Evolutionary conservation across 257 asterid species (phyloP).

Genomic region (Vinca minor): DNA sequence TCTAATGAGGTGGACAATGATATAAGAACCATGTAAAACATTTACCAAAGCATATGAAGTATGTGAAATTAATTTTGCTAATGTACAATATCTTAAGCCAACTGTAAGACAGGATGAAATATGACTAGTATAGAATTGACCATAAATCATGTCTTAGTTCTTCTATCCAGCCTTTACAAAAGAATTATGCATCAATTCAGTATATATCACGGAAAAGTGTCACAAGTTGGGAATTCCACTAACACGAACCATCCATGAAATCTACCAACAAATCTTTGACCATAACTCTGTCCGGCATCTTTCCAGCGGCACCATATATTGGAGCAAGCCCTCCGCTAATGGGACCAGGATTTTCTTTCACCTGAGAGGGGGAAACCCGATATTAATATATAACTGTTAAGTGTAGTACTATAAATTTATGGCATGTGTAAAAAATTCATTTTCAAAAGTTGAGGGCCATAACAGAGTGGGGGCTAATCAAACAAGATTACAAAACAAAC

Average conservation of each 20-base stretch:
- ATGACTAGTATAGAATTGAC: neutral
- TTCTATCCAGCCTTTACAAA: constrained; percentile 11
- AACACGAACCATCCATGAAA: constrained; percentile 80
- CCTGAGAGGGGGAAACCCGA: constrained; percentile 40
- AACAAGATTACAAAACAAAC: neutral
- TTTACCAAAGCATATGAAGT: no score
- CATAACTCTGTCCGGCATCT: constrained; percentile 91
- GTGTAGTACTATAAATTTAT: neutral
- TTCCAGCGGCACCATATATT: constrained; percentile 96
- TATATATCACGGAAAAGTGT: neutral
- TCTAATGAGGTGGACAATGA: neutral
- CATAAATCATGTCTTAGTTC: constrained; percentile 3
- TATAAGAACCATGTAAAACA: neutral
- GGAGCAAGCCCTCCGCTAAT: constrained; percentile 91
- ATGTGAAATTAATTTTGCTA: neutral
- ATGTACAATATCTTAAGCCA: neutral
- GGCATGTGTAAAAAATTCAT: neutral
- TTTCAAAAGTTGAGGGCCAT: neutral
- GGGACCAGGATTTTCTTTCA: constrained; percentile 90
- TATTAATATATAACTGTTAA: neutral
- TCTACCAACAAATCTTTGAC: constrained; percentile 85
- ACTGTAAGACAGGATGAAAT: neutral
- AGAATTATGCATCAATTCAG: constrained; percentile 10
- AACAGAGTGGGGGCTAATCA: neutral
- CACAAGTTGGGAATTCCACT: constrained; percentile 7